A percentile compares a stretch with the other conserved stretches of the same genome.
Evolutionary conservation across 2,329 filamentous ascomycete genomes (phyloP).

Genomic region (Capronia epimyces): DNA sequence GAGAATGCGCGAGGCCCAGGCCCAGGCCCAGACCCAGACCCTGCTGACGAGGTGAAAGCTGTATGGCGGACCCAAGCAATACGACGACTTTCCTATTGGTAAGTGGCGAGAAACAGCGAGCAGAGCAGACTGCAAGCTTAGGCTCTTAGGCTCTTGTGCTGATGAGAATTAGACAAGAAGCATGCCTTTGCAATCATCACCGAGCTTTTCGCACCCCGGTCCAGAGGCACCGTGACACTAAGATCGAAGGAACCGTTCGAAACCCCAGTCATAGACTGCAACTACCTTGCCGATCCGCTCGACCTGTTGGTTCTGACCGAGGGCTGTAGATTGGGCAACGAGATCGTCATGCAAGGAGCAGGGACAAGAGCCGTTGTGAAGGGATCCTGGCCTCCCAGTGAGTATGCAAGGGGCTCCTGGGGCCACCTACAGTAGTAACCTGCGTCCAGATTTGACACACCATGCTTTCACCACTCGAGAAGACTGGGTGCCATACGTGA

Average conservation of each 20-base stretch:
- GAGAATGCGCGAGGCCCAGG: too few relatives aligned
- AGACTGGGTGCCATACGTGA: conserved; percentile 55
- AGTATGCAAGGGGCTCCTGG: background rate
- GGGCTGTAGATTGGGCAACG: conserved; percentile 54
- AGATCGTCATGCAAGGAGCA: conserved; percentile 54
- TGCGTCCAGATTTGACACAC: conserved; percentile 41
- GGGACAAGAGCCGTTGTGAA: conserved; percentile 57
- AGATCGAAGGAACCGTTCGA: conserved; percentile 45
- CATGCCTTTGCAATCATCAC: conserved; percentile 55
- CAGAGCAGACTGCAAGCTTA: background rate
- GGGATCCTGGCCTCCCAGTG: conserved; percentile 52
- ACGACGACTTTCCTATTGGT: conserved; percentile 47
- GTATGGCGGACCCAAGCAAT: conserved; percentile 49
- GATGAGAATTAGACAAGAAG: conserved; percentile 37
- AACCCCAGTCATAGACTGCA: conserved; percentile 55
- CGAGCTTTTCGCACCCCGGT: conserved; percentile 54
- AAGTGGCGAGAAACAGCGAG: background rate
- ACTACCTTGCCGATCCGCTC: conserved; percentile 53
- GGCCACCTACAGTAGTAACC: conserved; percentile 6
- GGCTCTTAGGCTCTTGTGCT: too few relatives aligned
- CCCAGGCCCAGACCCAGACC: too few relatives aligned
- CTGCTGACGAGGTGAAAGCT: conserved; percentile 18
- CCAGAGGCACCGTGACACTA: conserved; percentile 52
- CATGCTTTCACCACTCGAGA: conserved; percentile 51
- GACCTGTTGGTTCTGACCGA: conserved; percentile 57